phyloP scores from a whole-genome alignment of 805 yeast species.

The Saccharomycopsis fibuligera region DNA sequence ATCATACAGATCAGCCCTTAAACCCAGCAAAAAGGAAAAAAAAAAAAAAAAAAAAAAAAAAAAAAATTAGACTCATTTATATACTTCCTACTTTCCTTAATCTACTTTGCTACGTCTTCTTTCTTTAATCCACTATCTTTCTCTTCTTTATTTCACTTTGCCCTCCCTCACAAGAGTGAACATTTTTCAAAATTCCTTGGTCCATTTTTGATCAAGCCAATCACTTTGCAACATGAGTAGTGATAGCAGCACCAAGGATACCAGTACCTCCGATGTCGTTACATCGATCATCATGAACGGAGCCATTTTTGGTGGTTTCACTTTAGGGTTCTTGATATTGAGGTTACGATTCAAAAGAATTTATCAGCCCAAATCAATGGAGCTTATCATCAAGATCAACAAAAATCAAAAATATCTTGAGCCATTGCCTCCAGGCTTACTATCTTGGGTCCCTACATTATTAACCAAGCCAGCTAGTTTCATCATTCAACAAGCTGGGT shows the following conservation, averaged over 20 bases:
- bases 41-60: too few relatives aligned
- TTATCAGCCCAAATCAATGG: conserved; percentile 74
- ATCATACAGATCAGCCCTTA: too few relatives aligned
- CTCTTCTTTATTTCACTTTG: too few relatives aligned
- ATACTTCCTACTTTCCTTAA: too few relatives aligned
- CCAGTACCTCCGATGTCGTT: conserved; percentile 71
- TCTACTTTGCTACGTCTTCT: too few relatives aligned
- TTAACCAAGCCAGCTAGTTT: conserved; percentile 64
- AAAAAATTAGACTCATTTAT: too few relatives aligned
- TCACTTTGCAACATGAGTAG: not conserved
- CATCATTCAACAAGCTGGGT: conserved; percentile 77
- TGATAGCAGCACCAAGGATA: conserved; percentile 15
- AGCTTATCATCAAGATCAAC: conserved; percentile 40
- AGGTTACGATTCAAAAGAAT: conserved; percentile 63
- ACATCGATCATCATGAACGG: conserved; percentile 68
- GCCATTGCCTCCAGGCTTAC: conserved; percentile 62
- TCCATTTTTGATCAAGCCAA: too few relatives aligned
- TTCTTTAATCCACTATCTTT: too few relatives aligned
- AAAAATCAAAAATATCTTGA: conserved; percentile 60
- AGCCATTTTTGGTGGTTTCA: conserved; percentile 55
- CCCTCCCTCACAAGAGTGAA: too few relatives aligned
- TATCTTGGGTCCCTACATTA: conserved; percentile 64
- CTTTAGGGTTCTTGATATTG: conserved; percentile 55
- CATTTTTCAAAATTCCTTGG: too few relatives aligned
- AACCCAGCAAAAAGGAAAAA: too few relatives aligned